Base-by-base conservation (phyloP, 805 yeast genomes). In the Sugiyamaella chiloensis region DNA sequence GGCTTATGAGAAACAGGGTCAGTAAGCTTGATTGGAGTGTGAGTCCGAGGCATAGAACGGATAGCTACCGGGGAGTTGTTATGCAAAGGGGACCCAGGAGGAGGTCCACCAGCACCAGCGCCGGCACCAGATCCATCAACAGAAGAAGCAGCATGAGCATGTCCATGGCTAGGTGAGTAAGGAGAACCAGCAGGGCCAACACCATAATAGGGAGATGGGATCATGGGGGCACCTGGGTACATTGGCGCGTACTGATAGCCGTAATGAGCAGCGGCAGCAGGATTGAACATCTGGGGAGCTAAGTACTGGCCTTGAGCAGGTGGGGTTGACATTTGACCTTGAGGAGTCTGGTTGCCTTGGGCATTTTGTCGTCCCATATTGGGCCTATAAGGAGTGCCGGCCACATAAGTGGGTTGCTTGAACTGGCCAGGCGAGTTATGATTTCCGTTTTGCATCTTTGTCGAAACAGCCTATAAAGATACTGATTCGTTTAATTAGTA, bases 1-100 rank as follows among this genome's bases (percentile, higher is more conserved):
- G 60, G 61, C 47, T 55, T 50, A 36, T 54, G 54, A 20, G 61
- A 57, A 23, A 47, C 50, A 14, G 61, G 61, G 42, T 58, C 61
- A 26, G 53, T 43, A 40, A 58, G 51, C 52, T 55, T 57, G 44
- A 58, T 55, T n/a, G 60, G 55, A 20, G 59, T 48, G 31, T 50
- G 58, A 12, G 37, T 34, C 20, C 37, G 16, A 12, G 37, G 37
- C 37, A 34, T 4, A 14, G 16, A 21, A 19, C 37, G 37, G 12
- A 34, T 21, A 34, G 37, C 21, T 5, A 21, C 19, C 12, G 37
- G 21, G 21, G 20, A 19, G 20, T 19, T 19, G 20, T 14, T 19
- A 34, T 34, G 37, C 37, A 34, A 34, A 34, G 37, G 37, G 19
- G 37, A 34, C 20, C 37, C 37, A 14, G 37, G 37, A 19, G 16